Conservation (phyloP, 805 yeast genomes). For the Metschnikowia anglica region DNA sequence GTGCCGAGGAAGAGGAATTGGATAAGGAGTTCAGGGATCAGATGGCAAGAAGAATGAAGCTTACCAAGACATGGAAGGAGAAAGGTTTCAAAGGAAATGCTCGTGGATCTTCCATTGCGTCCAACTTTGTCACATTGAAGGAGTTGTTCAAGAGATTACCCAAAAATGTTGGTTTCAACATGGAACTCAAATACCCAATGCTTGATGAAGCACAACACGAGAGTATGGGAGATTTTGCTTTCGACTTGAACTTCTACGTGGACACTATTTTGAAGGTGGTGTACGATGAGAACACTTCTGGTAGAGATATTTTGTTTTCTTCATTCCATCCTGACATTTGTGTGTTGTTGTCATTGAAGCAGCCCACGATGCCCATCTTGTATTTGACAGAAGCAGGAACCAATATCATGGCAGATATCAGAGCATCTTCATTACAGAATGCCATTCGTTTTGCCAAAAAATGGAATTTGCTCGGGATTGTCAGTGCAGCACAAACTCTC, state of each 20-base stretch:
- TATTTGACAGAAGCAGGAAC: constrained; percentile 91
- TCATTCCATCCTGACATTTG: constrained; percentile 96
- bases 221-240: constrained; percentile 79
- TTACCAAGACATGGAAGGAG: constrained; percentile 83
- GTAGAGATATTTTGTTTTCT: constrained; percentile 85
- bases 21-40: constrained; percentile 41
- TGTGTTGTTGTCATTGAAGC: constrained; percentile 79
- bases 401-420: constrained; percentile 77
- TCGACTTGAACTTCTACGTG: constrained; percentile 83
- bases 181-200: constrained; percentile 95
- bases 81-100: constrained; percentile 91
- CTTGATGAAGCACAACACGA: constrained; percentile 87
- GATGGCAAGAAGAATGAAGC: constrained; percentile 65
- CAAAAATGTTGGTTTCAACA: constrained; percentile 82
- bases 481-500: constrained; percentile 82
- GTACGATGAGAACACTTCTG: constrained; percentile 68
- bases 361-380: constrained; percentile 88
- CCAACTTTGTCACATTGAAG: constrained; percentile 84
- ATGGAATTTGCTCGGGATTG: constrained; percentile 91
- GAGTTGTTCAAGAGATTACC: constrained; percentile 85
- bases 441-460: constrained; percentile 87
- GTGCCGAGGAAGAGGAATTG: constrained; percentile 31
- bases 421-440: constrained; percentile 85
- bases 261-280: constrained; percentile 81
- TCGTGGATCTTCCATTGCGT: constrained; percentile 85